Conservation (phyloP, 495 filamentous ascomycete genomes). For the Hypoxylon intermedium region DNA sequence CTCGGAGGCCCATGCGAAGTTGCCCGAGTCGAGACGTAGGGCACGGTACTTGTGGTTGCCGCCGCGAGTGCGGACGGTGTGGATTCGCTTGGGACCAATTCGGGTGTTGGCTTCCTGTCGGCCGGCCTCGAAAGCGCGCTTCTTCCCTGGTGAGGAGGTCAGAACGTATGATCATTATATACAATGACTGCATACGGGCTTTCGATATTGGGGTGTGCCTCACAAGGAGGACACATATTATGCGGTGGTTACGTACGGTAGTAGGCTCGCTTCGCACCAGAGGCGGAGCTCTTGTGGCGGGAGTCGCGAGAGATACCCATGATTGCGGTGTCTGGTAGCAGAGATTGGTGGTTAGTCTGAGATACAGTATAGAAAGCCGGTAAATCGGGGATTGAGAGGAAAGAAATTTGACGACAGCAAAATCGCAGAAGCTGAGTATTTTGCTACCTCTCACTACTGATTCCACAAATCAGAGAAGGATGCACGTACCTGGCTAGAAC, state of each 20-base stretch:
- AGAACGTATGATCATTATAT: conserved; percentile 62
- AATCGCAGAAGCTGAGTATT: neutral
- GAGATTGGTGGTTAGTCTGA: conserved; percentile 27
- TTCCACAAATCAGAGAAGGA: neutral
- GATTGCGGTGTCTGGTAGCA: conserved; percentile 52
- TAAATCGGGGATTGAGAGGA: neutral
- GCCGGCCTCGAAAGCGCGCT: conserved; percentile 98
- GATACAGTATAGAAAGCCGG: conserved; percentile 11
- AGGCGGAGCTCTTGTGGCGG: conserved; percentile 97
- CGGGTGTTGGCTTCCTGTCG: conserved; percentile 99
- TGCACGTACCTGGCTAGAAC: conserved; percentile 42
- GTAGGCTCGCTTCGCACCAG: conserved; percentile 93
- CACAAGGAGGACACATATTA: conserved; percentile 28
- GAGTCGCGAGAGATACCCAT: conserved; percentile 99
- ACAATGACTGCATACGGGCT: conserved; percentile 58
- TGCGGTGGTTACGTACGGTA: conserved; percentile 68
- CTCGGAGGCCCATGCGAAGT: conserved; percentile 99
- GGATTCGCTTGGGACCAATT: conserved; percentile 98
- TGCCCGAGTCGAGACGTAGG: conserved; percentile 97
- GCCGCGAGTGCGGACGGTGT: conserved; percentile 97
- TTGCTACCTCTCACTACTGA: neutral
- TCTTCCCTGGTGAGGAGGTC: conserved; percentile 71
- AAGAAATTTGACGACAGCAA: neutral
- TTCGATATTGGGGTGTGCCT: conserved; percentile 52
- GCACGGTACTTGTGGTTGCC: conserved; percentile 99